A percentile compares a stretch with the other conserved stretches of the same genome.
These are phyloP conservation scores for Termitomyces sp. DNA, from an alignment of 768 basidiomycete species.

Conservation along the genomic window DNA sequence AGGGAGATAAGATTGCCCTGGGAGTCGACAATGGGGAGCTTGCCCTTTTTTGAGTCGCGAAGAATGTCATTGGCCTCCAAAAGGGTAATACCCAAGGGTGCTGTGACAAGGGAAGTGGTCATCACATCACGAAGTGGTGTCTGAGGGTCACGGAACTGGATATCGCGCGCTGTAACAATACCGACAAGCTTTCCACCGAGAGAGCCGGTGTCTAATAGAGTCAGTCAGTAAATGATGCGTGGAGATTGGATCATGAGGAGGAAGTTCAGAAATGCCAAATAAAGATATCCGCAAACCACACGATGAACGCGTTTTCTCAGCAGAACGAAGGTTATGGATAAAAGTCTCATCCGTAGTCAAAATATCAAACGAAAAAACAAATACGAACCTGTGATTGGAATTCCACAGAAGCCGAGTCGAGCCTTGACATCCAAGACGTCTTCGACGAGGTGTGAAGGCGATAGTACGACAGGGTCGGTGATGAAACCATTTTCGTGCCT, in stretches of 20 bases:
- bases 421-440: slow-evolving; percentile 94
- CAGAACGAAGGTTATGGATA: slow-evolving; percentile 84
- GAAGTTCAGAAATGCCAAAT: slow-evolving; percentile 32
- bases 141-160: slow-evolving; percentile 79
- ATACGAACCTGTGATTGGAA: slow-evolving; percentile 91
- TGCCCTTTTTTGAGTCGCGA: slow-evolving; percentile 96
- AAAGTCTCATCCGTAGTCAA: slow-evolving; percentile 44
- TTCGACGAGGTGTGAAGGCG: slow-evolving; percentile 72
- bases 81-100: slow-evolving; percentile 84
- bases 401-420: slow-evolving; percentile 90
- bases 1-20: slow-evolving; percentile 63
- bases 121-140: slow-evolving; percentile 79
- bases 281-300: slow-evolving; percentile 70
- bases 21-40: slow-evolving; percentile 70
- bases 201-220: slow-evolving; percentile 68
- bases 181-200: slow-evolving; percentile 92
- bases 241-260: slow-evolving; percentile 10
- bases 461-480: slow-evolving; percentile 87
- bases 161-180: slow-evolving; percentile 94
- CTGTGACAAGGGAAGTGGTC: slow-evolving; percentile 87
- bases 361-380: slow-evolving; percentile 1
- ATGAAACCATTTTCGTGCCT: slow-evolving; percentile 99
- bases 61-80: slow-evolving; percentile 91
- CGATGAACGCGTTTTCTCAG: slow-evolving; percentile 67
- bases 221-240: slow-evolving; percentile 16